phyloP scores from a whole-genome alignment of 768 basidiomycete species.

The Pholiota molesta region DNA sequence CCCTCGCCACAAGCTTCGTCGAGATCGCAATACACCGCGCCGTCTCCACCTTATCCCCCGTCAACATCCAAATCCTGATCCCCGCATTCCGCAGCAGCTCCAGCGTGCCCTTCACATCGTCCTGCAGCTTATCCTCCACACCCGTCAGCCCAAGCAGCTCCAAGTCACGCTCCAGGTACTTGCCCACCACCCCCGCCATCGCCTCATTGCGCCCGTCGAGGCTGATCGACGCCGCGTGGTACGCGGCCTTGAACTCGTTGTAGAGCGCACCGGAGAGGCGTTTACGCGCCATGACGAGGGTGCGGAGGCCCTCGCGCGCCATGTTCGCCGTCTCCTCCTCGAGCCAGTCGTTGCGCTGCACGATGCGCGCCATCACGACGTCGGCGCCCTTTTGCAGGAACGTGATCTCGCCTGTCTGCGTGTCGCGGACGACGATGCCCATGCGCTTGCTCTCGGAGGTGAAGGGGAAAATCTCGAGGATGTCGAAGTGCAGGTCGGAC shows the following conservation, averaged over 20 bases:
- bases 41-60: constrained; percentile 99
- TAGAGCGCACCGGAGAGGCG: constrained; percentile 71
- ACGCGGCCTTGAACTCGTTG: constrained; percentile 66
- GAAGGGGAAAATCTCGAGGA: constrained; percentile 96
- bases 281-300: constrained; percentile 90
- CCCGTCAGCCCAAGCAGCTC: constrained; percentile 94
- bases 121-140: constrained; percentile 99
- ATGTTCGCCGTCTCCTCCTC: constrained; percentile 99
- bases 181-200: constrained; percentile 72
- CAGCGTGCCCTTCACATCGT: constrained; percentile 92
- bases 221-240: constrained; percentile 79
- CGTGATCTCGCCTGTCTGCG: constrained; percentile 71
- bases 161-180: constrained; percentile 84
- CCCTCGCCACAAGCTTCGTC: constrained; percentile 92
- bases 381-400: constrained; percentile 98
- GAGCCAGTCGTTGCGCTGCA: constrained; percentile 97
- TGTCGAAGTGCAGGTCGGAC: constrained; percentile 68
- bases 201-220: constrained; percentile 83
- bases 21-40: constrained; percentile 98
- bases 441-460: constrained; percentile 99
- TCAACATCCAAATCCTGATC: constrained; percentile 99
- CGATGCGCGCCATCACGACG: constrained; percentile 95
- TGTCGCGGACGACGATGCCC: constrained; percentile 94
- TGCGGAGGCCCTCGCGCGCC: constrained; percentile 94
- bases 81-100: constrained; percentile 94